These are phyloP conservation scores for Leishmania amazonensis DNA, from an alignment of 208 protist species.

Conservation along the genomic window DNA sequence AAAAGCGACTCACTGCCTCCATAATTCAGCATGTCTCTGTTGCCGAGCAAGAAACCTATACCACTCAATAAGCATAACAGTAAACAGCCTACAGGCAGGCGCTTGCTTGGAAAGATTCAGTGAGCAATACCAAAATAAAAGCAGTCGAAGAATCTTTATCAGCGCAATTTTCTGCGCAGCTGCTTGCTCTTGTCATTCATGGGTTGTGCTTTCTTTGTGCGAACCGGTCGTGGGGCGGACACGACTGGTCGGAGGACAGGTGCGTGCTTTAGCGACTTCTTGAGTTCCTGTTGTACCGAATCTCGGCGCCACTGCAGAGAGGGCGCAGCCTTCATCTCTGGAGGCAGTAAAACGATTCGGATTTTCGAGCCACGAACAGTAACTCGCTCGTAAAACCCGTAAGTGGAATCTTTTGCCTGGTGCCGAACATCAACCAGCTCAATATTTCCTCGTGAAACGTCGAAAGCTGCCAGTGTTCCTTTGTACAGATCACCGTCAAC, in stretches of 20 bases:
- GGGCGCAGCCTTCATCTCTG: conserved; percentile 58
- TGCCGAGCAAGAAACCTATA: background rate
- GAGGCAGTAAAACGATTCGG: conserved; percentile 60
- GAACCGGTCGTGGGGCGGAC: background rate
- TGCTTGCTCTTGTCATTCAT: conserved; percentile 30
- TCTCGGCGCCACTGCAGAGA: conserved; percentile 55
- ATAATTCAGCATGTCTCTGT: background rate
- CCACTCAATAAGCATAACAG: background rate
- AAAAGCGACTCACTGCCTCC: background rate
- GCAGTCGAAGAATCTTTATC: background rate
- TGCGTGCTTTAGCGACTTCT: conserved; percentile 30
- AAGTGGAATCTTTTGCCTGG: conserved; percentile 58
- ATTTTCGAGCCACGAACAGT: conserved; percentile 47
- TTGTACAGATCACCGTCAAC: conserved; percentile 47
- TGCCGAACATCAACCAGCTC: conserved; percentile 59
- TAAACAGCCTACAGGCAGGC: too few relatives aligned
- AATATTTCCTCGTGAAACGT: conserved; percentile 53
- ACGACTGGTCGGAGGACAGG: conserved; percentile 1
- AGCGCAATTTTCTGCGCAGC: conserved; percentile 28
- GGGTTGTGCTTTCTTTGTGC: conserved; percentile 17
- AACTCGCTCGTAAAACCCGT: conserved; percentile 55
- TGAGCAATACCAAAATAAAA: background rate
- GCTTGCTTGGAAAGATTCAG: too few relatives aligned
- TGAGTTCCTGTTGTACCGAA: conserved; percentile 52
- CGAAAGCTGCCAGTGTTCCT: conserved; percentile 51